These are phyloP conservation scores for Suillus hirtellus DNA, from an alignment of 768 basidiomycete species.

Conservation along the genomic window DNA sequence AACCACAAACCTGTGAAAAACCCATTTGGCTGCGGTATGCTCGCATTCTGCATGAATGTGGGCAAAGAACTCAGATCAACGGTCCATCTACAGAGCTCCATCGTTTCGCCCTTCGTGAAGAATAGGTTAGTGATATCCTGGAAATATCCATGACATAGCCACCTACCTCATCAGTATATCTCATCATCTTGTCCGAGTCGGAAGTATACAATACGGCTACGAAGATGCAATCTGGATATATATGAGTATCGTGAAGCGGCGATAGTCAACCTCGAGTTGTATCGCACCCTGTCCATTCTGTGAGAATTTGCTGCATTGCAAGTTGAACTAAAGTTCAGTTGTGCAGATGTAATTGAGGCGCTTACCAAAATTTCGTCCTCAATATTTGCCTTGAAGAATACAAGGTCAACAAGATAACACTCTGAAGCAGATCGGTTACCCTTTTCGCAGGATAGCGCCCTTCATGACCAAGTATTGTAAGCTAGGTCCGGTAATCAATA, in stretches of 20 bases:
- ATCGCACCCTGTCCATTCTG: constrained; percentile 50
- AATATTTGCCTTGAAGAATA: constrained; percentile 63
- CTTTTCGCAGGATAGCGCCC: constrained; percentile 84
- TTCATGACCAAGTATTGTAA: constrained; percentile 86
- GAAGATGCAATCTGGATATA: constrained; percentile 64
- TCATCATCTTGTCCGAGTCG: constrained; percentile 71
- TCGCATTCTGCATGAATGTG: constrained; percentile 72
- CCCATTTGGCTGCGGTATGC: constrained; percentile 53
- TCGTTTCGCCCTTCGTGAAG: constrained; percentile 56
- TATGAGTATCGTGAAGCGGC: constrained; percentile 16
- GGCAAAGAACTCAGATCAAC: constrained; percentile 80
- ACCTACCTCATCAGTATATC: constrained; percentile 76
- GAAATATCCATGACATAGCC: constrained; percentile 20
- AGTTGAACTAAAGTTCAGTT: constrained; percentile 14
- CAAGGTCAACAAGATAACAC: constrained; percentile 17
- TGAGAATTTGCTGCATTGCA: constrained; percentile 64
- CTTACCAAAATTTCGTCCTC: constrained; percentile 79
- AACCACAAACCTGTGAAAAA: constrained; percentile 72
- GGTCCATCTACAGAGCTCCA: constrained; percentile 83
- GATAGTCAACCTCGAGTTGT: constrained; percentile 3
- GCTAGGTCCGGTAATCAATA: constrained; percentile 41
- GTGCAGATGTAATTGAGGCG: constrained; percentile 7
- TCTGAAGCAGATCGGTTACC: constrained; percentile 45
- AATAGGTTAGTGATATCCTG: constrained; percentile 22
- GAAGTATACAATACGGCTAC: constrained; percentile 82